A percentile compares a stretch with the other conserved stretches of the same genome.
phyloP scores from a whole-genome alignment of 2,329 filamentous ascomycete genomes.

The Fusarium sp. region DNA sequence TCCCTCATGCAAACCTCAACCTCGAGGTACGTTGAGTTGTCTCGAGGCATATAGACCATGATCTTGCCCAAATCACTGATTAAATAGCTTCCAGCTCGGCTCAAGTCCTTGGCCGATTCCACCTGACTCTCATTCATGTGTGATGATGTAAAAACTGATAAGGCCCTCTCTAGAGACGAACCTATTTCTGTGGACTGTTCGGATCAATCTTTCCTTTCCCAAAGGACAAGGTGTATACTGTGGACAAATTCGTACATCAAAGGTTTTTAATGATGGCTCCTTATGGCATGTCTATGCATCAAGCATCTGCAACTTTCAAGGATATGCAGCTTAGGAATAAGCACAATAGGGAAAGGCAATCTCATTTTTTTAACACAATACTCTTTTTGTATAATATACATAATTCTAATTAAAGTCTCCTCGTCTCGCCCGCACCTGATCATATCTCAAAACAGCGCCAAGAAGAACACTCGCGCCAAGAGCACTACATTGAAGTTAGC shows the following conservation, averaged over 20 bases:
- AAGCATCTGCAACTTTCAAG: not conserved
- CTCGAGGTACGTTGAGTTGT: not conserved
- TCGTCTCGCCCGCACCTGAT: not conserved
- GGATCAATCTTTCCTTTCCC: not conserved
- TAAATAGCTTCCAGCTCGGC: too few relatives aligned
- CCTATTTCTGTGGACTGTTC: accelerated
- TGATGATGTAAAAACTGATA: not conserved
- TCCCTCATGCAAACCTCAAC: not conserved
- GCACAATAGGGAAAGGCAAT: not conserved
- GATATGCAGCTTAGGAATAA: not conserved
- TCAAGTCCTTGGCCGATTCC: accelerated
- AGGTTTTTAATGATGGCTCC: accelerated
- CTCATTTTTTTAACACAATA: not conserved
- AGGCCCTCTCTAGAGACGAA: not conserved
- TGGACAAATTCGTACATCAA: not conserved
- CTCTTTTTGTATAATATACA: not conserved
- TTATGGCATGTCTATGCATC: not conserved
- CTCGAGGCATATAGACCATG: too few relatives aligned
- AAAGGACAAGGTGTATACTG: not conserved
- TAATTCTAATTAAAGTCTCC: not conserved
- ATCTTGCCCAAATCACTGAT: too few relatives aligned
- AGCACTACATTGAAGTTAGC: not conserved
- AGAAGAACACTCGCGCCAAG: not conserved
- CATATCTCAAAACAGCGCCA: not conserved
- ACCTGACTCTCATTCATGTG: not conserved